Evolutionary conservation across 78 protist genomes (phyloP).

Genomic region (Dictyostelium brefeldianum): DNA sequence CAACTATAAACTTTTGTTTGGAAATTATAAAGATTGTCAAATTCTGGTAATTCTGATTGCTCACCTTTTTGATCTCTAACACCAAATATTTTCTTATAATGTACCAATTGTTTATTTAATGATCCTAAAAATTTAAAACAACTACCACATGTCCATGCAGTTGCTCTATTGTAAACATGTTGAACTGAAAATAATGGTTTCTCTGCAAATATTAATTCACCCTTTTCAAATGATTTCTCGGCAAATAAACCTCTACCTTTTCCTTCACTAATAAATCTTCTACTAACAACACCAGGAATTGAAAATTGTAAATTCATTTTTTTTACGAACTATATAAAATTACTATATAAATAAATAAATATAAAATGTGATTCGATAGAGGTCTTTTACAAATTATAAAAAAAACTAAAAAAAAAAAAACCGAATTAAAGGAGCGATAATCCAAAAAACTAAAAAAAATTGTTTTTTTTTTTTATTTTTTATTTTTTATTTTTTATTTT

Average conservation of each 20-base stretch:
- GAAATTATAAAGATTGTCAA: conserved; percentile 9
- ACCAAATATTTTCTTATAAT: conserved; percentile 27
- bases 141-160: conserved; percentile 84
- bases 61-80: conserved; percentile 2
- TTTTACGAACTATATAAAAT: no score
- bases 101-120: conserved; percentile 42
- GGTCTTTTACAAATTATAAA: neutral
- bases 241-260: conserved; percentile 69
- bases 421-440: neutral
- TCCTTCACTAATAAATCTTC: conserved; percentile 29
- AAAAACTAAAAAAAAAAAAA: neutral
- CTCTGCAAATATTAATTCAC: conserved; percentile 58
- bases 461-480: no score
- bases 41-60: conserved; percentile 13
- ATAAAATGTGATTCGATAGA: neutral
- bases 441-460: no score
- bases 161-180: conserved; percentile 75
- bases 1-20: conserved; percentile 52
- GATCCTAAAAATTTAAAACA: conserved; percentile 73
- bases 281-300: conserved; percentile 55
- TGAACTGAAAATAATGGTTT: conserved; percentile 71
- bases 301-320: conserved; percentile 52
- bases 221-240: conserved; percentile 53
- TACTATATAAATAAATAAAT: neutral
- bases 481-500: neutral